Conservation (phyloP, 2,329 filamentous ascomycete genomes). For the Fusarium continuum region DNA sequence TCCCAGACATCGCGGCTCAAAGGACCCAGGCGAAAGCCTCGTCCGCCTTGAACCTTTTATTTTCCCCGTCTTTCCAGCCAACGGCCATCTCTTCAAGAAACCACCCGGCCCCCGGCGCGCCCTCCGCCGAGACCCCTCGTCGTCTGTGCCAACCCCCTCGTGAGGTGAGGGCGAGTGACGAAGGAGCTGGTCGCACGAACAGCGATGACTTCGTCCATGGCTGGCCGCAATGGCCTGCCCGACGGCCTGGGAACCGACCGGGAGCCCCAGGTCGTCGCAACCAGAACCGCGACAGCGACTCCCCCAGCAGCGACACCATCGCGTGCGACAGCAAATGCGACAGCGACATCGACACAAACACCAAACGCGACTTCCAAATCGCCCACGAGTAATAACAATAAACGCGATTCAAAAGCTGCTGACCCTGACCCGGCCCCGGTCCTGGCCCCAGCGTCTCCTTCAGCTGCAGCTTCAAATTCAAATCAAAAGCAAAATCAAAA, state of each 20-base stretch:
- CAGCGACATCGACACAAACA: conserved; percentile 11
- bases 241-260: conserved; percentile 34
- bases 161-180: conserved; percentile 52
- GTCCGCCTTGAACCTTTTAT: conserved; percentile 42
- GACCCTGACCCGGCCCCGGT: conserved; percentile 2
- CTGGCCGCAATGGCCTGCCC: conserved; percentile 49
- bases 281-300: conserved; percentile 20
- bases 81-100: conserved; percentile 31
- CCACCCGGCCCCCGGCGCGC: conserved; percentile 28
- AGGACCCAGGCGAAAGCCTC: conserved; percentile 43
- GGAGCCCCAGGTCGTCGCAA: conserved; percentile 38
- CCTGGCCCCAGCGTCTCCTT: not conserved
- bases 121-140: conserved; percentile 32
- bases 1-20: conserved; percentile 44
- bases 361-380: conserved; percentile 23
- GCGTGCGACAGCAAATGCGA: conserved; percentile 21
- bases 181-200: conserved; percentile 64
- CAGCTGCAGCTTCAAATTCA: conserved; percentile 4
- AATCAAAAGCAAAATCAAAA: conserved; percentile 1
- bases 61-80: conserved; percentile 36
- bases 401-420: conserved; percentile 23
- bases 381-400: conserved; percentile 22
- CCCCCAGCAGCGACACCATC: conserved; percentile 11
- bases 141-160: conserved; percentile 32
- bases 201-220: conserved; percentile 70